Base-by-base conservation (phyloP, 306 rosid genomes). In the Delonix regia region DNA sequence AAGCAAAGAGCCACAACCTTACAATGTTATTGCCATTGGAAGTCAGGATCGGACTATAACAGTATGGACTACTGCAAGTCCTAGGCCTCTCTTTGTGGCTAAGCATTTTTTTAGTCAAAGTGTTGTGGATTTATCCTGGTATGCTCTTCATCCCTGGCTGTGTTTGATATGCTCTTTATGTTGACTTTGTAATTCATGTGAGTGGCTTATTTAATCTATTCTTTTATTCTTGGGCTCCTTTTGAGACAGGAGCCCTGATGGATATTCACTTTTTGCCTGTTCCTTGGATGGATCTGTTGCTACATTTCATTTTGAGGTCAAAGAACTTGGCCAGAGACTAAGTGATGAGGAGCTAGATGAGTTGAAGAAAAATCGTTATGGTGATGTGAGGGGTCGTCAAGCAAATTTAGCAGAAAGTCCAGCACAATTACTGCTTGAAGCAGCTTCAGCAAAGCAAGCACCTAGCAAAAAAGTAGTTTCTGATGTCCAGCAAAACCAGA, bases 91-190 rank as follows among this genome's bases (percentile, higher is more conserved):
- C 64, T 95, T 95, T 83, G 99, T 95, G 62, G 99, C 99, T n/a
- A 95, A 93, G 93, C 99, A 95, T 86, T 95, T 95, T 80, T 95
- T 93, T 72, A 78, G 92, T 47, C 99, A 95, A 78, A 93, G 99
- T 84, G 99, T 95, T 78, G 99, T 95, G 62, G 99, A 95, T 91
- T 85, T 93, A 77, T 95, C 99, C 80, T 95, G 99, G 99, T 95
- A 91, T 73, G 85, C 6, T 62, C 68, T 82, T 82, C 22, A 41
- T 56, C 56, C 53, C 28, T 41, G 15, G 59, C 28, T 56, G 72
- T 49, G 36, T 27, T 80, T 64, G 52, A 78, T 39, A 21, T 57
- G 78, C 24, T 25, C n/a, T 66, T 48, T 21, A 59, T 57, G 83
- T 59, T 47, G 73, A 22, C 55, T 47, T 22, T 9, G 8, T 73